phyloP scores from a whole-genome alignment of 2,329 filamentous ascomycete genomes.

The Mollisia scopiformis region DNA sequence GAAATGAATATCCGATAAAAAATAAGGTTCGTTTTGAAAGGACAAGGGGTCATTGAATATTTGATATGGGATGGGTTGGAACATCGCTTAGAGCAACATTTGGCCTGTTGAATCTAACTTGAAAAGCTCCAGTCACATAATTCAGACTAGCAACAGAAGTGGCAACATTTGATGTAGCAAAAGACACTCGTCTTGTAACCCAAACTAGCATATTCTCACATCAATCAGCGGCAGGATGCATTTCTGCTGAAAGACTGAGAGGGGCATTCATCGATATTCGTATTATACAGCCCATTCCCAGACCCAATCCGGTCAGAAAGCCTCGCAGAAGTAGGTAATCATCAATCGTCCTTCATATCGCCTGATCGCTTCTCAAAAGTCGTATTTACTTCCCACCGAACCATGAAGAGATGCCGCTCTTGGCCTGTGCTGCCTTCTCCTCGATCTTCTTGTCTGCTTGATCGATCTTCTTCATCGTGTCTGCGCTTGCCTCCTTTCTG shows the following conservation, averaged over 20 bases:
- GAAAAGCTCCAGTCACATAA: too few relatives aligned
- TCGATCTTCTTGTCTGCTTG: conserved; percentile 83
- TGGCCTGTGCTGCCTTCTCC: conserved; percentile 77
- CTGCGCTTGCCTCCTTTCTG: conserved; percentile 64
- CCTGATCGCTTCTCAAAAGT: background rate
- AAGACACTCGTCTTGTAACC: too few relatives aligned
- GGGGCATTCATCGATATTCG: background rate
- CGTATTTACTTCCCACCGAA: conserved; percentile 66
- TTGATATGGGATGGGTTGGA: too few relatives aligned
- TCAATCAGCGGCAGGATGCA: background rate
- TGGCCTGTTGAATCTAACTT: too few relatives aligned
- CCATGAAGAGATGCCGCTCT: conserved; percentile 83
- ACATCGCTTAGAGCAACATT: too few relatives aligned
- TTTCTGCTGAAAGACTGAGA: background rate
- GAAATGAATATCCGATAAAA: too few relatives aligned
- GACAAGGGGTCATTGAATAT: too few relatives aligned
- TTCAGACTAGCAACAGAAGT: too few relatives aligned
- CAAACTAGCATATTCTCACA: too few relatives aligned
- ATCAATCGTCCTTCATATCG: background rate
- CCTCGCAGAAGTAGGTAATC: background rate
- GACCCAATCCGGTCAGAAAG: background rate
- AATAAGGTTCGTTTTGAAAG: too few relatives aligned
- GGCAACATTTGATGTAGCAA: too few relatives aligned
- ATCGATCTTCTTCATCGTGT: conserved; percentile 74
- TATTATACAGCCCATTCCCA: background rate